A percentile compares a stretch with the other conserved stretches of the same genome.
Evolutionary conservation across 1,284 basidiomycete genomes (phyloP).

Genomic region (Chalciporus sp.): DNA sequence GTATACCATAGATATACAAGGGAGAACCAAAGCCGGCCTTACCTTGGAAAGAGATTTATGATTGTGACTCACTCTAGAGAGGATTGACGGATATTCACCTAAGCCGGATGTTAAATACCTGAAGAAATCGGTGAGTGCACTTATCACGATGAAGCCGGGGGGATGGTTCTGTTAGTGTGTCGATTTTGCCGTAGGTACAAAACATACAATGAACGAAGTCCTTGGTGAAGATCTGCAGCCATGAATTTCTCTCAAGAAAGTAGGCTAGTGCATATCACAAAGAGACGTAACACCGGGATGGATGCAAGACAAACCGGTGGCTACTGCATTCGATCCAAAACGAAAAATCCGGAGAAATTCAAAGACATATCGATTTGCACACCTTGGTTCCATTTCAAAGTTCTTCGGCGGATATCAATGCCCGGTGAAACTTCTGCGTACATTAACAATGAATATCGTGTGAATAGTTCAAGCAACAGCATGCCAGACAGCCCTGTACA

Average conservation of each 20-base stretch:
- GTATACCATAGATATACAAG: constrained; percentile 16
- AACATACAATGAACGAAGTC: background rate
- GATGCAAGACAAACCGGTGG: background rate
- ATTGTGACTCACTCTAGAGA: background rate
- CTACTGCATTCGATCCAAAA: constrained; percentile 20
- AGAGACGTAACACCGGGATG: background rate
- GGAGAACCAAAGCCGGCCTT: constrained; percentile 14
- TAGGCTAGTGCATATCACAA: background rate
- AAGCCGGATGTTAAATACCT: constrained; percentile 5
- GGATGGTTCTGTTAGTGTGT: constrained; percentile 4
- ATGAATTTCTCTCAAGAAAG: background rate
- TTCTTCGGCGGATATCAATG: constrained; percentile 1
- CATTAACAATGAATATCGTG: background rate
- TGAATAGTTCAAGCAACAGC: constrained; percentile 10
- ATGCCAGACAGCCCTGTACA: constrained; percentile 11
- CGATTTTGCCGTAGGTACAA: background rate
- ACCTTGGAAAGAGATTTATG: constrained; percentile 4
- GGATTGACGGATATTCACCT: constrained; percentile 6
- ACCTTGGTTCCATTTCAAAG: constrained; percentile 20
- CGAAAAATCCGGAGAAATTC: constrained; percentile 8
- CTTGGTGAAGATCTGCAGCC: background rate
- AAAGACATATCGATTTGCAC: constrained; percentile 10
- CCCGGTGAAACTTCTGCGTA: background rate
- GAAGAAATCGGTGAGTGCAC: constrained; percentile 2
- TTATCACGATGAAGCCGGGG: constrained; percentile 7